Evolutionary conservation across 2,329 filamentous ascomycete genomes (phyloP), one percentile per base, ranked within the genome.

Genomic region (Sporothrix dimorphospora): DNA sequence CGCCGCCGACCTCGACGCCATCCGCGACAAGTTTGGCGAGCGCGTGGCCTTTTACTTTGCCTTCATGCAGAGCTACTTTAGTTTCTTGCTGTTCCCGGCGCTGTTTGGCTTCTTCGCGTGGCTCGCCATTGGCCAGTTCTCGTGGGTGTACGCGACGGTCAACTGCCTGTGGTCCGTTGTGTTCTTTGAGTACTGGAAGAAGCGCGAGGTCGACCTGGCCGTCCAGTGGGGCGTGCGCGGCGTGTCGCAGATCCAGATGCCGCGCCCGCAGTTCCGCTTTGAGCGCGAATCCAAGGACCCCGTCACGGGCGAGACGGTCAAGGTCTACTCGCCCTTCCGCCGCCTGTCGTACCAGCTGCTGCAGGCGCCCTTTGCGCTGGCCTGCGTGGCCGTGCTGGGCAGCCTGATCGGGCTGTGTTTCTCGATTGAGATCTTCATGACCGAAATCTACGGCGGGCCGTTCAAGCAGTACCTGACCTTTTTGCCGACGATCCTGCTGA

Each of bases 391-490:
- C 30, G 87, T 92, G 0, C 86, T 98, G 7, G 95, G 95, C 0
- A 89, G 90, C 21, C 84, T 98, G 76, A 97, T 98, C 75, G 90
- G 92, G 14, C 89, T 89, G 16, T 96, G 93, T 78, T 98, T 98
- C 80, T 92, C 91, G 8, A 93, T 98, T 74, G 96, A 99, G 79
- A 93, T 98, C 42, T 98, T 98, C 82, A 93, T 99, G 76, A 94
- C 92, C 0, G 94, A 99, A 81, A 90, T 98, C 19, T 98, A 99
- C 81, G 88, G 90, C 73, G 96, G 96, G 0, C 94, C 94, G 0
- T 89, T 97, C 75, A 97, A 98, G 82, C 87, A 88, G 24, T 91
- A 97, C 73, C 81, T 99, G 92, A 88, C 92, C 34, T 98, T 97
- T 81, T 83, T 97, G 7, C 96, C 96, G 0, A 98, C 95, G 0